Percentiles rank a stretch among this genome's conserved stretches.
These are phyloP conservation scores for Picochlorum costavermella DNA, from an alignment of 139 green algal species.

Conservation along the genomic window DNA sequence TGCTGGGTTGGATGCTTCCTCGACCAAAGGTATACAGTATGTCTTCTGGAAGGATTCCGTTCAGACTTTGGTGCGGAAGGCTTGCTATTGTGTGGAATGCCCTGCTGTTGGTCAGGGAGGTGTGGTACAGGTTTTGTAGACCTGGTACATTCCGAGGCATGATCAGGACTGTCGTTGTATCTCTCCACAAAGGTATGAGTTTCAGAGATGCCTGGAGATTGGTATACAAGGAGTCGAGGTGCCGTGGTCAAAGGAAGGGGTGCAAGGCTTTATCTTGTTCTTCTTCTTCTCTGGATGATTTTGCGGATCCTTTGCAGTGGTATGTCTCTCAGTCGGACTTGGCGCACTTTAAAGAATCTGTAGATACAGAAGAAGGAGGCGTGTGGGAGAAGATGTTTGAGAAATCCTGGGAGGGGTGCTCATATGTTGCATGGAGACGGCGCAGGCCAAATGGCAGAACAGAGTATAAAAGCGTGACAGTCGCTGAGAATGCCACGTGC, in stretches of 20 bases:
- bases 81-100: slow-evolving; percentile 13
- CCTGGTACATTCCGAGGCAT: slow-evolving; percentile 58
- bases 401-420: slow-evolving; percentile 45
- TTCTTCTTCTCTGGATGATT: neutral
- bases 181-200: neutral
- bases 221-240: neutral
- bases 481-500: slow-evolving; percentile 53
- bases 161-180: slow-evolving; percentile 22
- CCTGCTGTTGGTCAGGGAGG: slow-evolving; percentile 40
- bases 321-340: slow-evolving; percentile 62
- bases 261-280: no score
- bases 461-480: slow-evolving; percentile 81
- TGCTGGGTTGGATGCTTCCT: neutral
- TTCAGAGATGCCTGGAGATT: neutral
- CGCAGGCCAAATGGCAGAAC: slow-evolving; percentile 62
- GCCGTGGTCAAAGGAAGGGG: no score
- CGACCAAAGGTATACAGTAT: neutral
- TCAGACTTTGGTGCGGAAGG: slow-evolving; percentile 7
- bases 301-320: slow-evolving; percentile 29
- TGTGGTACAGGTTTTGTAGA: slow-evolving; percentile 53
- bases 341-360: slow-evolving; percentile 50
- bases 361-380: slow-evolving; percentile 25
- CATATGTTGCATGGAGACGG: slow-evolving; percentile 62
- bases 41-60: neutral
- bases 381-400: slow-evolving; percentile 61